Conservation (phyloP, 1,284 basidiomycete genomes). For the Golubevia pallescens region DNA sequence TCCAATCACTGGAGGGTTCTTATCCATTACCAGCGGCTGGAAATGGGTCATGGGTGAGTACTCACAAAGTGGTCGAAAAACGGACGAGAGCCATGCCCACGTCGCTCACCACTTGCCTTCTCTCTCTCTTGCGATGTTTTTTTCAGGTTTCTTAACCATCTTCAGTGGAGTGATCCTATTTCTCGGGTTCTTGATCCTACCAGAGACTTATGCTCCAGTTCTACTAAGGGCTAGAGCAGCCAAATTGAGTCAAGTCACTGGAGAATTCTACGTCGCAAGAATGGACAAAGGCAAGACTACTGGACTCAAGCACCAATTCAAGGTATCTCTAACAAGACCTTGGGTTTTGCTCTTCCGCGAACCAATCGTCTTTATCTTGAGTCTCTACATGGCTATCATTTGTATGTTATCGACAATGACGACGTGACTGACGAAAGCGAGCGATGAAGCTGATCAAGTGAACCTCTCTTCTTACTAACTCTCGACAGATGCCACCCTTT, state of each 20-base stretch:
- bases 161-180: background rate
- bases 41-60: background rate
- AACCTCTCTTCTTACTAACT: no score
- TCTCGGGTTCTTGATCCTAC: conserved; percentile 4
- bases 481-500: no score
- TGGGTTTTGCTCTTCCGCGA: conserved; percentile 46
- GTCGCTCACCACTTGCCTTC: no score
- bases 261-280: conserved; percentile 40
- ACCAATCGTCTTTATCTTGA: conserved; percentile 34
- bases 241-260: conserved; percentile 31
- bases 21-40: background rate
- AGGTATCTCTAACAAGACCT: conserved; percentile 40
- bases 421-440: no score
- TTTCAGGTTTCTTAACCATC: conserved; percentile 1
- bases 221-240: conserved; percentile 25
- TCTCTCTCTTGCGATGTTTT: no score
- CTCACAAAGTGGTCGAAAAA: no score
- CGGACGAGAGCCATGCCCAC: no score
- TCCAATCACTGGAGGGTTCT: background rate
- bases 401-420: no score
- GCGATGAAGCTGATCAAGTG: no score
- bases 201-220: conserved; percentile 36
- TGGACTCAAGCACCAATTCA: conserved; percentile 37
- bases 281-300: conserved; percentile 47
- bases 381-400: conserved; percentile 28